phyloP scores from a whole-genome alignment of 2,329 filamentous ascomycete genomes.

The Pseudogymnoascus sp. region DNA sequence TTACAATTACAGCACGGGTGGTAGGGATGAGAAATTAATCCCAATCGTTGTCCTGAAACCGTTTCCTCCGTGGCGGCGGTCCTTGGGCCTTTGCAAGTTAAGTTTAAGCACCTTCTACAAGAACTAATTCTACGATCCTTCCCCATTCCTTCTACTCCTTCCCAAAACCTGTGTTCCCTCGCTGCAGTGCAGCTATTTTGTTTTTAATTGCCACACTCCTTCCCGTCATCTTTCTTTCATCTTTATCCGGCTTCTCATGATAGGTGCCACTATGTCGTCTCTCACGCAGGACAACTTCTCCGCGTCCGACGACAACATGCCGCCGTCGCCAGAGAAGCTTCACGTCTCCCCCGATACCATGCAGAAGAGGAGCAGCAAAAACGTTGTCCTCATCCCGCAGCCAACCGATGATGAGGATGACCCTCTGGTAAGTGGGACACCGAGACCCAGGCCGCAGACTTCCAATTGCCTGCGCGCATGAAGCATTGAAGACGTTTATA shows the following conservation, averaged over 20 bases:
- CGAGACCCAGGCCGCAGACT: neutral
- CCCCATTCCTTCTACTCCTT: neutral
- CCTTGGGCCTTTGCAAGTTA: neutral
- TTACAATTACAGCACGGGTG: neutral
- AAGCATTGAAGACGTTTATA: neutral
- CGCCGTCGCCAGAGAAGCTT: conserved; percentile 4
- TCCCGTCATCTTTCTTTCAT: neutral
- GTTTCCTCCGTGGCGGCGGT: neutral
- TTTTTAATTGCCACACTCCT: neutral
- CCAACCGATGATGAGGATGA: conserved; percentile 40
- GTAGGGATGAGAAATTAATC: neutral
- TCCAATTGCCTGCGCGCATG: neutral
- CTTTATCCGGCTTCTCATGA: neutral
- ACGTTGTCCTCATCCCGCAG: conserved; percentile 36
- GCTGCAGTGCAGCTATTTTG: neutral
- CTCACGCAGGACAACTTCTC: neutral
- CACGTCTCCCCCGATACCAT: neutral
- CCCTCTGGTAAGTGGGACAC: conserved; percentile 29
- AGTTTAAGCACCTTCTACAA: neutral
- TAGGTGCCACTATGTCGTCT: neutral
- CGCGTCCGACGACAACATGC: neutral
- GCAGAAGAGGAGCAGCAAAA: conserved; percentile 3
- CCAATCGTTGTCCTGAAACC: neutral
- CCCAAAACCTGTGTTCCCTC: neutral
- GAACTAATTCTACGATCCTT: neutral